Conservation (phyloP, 2,329 filamentous ascomycete genomes). For the Beauveria caledonica region DNA sequence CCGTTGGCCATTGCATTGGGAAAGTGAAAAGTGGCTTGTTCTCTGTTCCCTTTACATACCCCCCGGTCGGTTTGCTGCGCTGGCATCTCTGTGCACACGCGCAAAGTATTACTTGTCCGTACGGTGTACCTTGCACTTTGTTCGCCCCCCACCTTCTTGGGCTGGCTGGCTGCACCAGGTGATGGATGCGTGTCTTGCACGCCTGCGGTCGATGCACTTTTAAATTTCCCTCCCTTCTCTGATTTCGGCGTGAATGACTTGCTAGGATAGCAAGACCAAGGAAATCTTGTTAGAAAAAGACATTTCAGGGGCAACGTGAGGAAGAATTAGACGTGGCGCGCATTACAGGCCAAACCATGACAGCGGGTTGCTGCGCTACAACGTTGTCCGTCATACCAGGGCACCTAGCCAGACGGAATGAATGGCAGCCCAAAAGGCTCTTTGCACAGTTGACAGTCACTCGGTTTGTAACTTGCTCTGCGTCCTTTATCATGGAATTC, state of each 20-base stretch:
- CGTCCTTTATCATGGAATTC: background rate
- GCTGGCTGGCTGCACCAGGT: background rate
- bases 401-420: background rate
- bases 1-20: background rate
- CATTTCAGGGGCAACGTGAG: background rate
- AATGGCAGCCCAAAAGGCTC: background rate
- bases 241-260: background rate
- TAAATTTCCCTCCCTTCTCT: too few species aligned
- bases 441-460: background rate
- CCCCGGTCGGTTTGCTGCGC: constrained; percentile 1
- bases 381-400: background rate
- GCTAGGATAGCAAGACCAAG: background rate
- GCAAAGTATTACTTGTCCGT: background rate
- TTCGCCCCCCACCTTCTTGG: background rate
- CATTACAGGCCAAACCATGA: background rate
- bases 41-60: background rate
- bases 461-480: background rate
- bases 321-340: background rate
- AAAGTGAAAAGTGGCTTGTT: too few species aligned
- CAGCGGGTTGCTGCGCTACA: background rate
- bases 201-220: background rate
- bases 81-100: background rate
- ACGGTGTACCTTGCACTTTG: background rate
- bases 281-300: background rate
- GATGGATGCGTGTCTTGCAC: background rate